Percentiles rank a stretch among this genome's conserved stretches.
Evolutionary conservation across 768 basidiomycete species (phyloP).

Genomic region (Mycena latifolia): DNA sequence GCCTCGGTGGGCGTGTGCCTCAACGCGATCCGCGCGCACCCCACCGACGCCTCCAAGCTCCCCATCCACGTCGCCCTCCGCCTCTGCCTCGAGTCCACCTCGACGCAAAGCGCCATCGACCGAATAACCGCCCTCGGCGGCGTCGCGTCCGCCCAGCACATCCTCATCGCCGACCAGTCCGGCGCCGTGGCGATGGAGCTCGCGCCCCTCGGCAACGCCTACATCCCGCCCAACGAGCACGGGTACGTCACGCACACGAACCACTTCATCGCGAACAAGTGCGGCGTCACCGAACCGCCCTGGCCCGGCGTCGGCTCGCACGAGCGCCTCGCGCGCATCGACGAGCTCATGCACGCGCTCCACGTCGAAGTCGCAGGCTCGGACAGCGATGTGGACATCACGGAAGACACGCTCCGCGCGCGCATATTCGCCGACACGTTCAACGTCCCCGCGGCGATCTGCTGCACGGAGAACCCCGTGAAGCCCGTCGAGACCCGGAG

Average conservation of each 20-base stretch:
- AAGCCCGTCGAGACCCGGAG: slow-evolving; percentile 36
- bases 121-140: slow-evolving; percentile 44
- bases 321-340: slow-evolving; percentile 42
- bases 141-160: slow-evolving; percentile 48
- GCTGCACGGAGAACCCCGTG: slow-evolving; percentile 40
- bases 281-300: slow-evolving; percentile 43
- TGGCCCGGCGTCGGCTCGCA: slow-evolving; percentile 47
- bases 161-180: slow-evolving; percentile 47
- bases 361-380: background rate
- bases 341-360: slow-evolving; percentile 40
- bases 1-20: slow-evolving; percentile 50
- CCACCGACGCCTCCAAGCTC: slow-evolving; percentile 43
- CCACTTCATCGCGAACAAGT: slow-evolving; percentile 48
- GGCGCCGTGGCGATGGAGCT: slow-evolving; percentile 47
- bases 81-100: slow-evolving; percentile 45
- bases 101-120: slow-evolving; percentile 41
- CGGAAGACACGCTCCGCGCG: slow-evolving; percentile 39
- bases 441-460: slow-evolving; percentile 47
- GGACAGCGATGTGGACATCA: slow-evolving; percentile 36
- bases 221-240: slow-evolving; percentile 41
- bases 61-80: slow-evolving; percentile 50
- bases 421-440: slow-evolving; percentile 47
- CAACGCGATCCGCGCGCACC: slow-evolving; percentile 51
- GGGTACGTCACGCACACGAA: slow-evolving; percentile 50
- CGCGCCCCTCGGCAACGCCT: slow-evolving; percentile 42